phyloP scores from a whole-genome alignment of 1,284 basidiomycete genomes.

The Cryptococcus neoformans region DNA sequence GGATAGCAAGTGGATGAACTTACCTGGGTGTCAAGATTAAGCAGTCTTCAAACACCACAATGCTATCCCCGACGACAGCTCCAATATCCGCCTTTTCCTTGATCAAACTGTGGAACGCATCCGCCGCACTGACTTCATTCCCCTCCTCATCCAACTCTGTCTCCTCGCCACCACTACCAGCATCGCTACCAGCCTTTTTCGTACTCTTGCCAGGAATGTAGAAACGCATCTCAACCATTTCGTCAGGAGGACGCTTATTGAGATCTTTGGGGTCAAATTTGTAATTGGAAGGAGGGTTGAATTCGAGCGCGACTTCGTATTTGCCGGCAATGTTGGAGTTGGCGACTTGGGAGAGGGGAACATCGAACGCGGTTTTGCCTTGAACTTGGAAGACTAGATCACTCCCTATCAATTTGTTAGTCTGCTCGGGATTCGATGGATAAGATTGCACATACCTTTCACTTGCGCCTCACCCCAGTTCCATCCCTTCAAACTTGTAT shows the following conservation, averaged over 20 bases:
- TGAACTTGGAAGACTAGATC: slow-evolving; percentile 88
- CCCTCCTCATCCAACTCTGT: slow-evolving; percentile 52
- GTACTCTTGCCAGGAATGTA: slow-evolving; percentile 75
- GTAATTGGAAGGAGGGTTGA: slow-evolving; percentile 57
- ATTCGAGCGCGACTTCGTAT: slow-evolving; percentile 97
- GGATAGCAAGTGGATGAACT: slow-evolving; percentile 7
- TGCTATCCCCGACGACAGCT: slow-evolving; percentile 85
- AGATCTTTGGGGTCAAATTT: slow-evolving; percentile 48
- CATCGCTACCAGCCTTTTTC: slow-evolving; percentile 60
- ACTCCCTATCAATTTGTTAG: slow-evolving; percentile 58
- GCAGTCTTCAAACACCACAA: slow-evolving; percentile 94
- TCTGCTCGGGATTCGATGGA: background rate
- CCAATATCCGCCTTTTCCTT: slow-evolving; percentile 97
- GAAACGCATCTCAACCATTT: slow-evolving; percentile 95
- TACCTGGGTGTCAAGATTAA: slow-evolving; percentile 86
- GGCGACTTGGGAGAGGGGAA: slow-evolving; percentile 81
- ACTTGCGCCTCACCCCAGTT: slow-evolving; percentile 98
- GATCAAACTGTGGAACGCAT: slow-evolving; percentile 93
- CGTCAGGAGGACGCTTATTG: slow-evolving; percentile 60
- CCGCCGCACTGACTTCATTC: slow-evolving; percentile 73
- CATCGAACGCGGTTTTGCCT: slow-evolving; percentile 86
- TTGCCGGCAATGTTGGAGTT: slow-evolving; percentile 98
- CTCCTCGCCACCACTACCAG: slow-evolving; percentile 63
- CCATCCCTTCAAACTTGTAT: slow-evolving; percentile 91
- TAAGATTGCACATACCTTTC: slow-evolving; percentile 59